A percentile compares a stretch with the other conserved stretches of the same genome.
Conservation (phyloP, 1,139 yeast species). For the Wickerhamiella pararugosa region DNA sequence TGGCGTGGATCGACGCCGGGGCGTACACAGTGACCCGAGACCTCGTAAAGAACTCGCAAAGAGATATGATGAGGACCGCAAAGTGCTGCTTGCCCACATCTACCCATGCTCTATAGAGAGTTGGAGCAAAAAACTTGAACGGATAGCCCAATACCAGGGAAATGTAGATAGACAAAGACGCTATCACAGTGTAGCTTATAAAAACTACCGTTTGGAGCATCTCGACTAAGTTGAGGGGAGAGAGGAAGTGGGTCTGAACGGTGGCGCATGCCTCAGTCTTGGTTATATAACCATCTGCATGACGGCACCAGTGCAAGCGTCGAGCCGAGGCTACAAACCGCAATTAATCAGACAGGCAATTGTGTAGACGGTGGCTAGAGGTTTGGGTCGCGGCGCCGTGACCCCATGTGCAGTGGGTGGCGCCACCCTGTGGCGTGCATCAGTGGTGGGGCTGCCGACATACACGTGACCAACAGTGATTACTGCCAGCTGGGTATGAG, state of each 20-base stretch:
- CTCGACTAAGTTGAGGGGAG: neutral
- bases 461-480: too few species aligned
- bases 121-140: constrained; percentile 16
- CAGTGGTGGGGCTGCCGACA: too few species aligned
- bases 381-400: too few species aligned
- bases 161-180: constrained; percentile 14
- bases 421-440: neutral
- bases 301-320: neutral
- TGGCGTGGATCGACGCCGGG: constrained; percentile 15
- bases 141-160: constrained; percentile 22
- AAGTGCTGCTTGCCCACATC: constrained; percentile 22
- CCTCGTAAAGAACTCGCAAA: constrained; percentile 24
- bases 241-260: neutral
- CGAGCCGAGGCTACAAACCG: neutral
- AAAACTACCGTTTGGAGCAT: neutral
- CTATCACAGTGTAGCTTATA: constrained; percentile 6
- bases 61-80: constrained; percentile 22
- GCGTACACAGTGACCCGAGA: constrained; percentile 20
- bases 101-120: constrained; percentile 22
- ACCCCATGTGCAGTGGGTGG: neutral
- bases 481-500: too few species aligned
- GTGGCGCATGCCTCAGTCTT: too few species aligned
- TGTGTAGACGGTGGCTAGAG: too few species aligned
- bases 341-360: too few species aligned
- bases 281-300: neutral